Evolutionary conservation across 208 protist species (phyloP), one percentile per base, ranked within the genome.

Genomic region (Trypanosoma melophagium): DNA sequence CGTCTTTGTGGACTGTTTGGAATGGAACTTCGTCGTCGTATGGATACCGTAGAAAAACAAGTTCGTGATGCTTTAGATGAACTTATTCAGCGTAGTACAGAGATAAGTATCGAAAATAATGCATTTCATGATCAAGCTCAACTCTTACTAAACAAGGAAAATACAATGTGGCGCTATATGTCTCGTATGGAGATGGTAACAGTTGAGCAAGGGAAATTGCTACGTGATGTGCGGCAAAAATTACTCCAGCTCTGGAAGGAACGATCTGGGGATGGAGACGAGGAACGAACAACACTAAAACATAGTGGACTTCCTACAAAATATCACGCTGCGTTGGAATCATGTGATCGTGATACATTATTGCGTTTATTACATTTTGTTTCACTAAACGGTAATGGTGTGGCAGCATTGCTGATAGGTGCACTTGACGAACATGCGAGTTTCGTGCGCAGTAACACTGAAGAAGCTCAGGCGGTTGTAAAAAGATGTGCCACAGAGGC

Each of bases 141-240:
- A n/a, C 59, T 84, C 25, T 53, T 57, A 49, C 42, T 61, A 14
- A 79, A 82, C 21, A 81, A 83, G 38, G 75, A 84, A 50, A 78
- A 79, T 61, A 74, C 71, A 58, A 59, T 75, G 59, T 54, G 79
- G 53, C 54, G 31, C 16, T 83, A 73, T 67, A 83, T 84, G 69
- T 79, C 75, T 5, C 57, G 69, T 16, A 85, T 87, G 78, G 83
- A 86, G 47, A 77, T 69, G 10, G 47, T 69, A 54, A 58, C 61
- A 25, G 73, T 80, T 38, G 87, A 90, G 66, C 84, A 93, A 69
- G 79, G 76, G 0, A 74, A 69, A 40, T 60, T 93, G 25, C 81
- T 93, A 61, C 82, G 80, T 40, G 62, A 83, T 50, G 80, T 86
- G 16, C 84, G 84, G 42, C 59, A 84, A 25, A 69, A 60, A 13